phyloP scores from a whole-genome alignment of 1,139 yeast genomes.

The Diutina sp. region DNA sequence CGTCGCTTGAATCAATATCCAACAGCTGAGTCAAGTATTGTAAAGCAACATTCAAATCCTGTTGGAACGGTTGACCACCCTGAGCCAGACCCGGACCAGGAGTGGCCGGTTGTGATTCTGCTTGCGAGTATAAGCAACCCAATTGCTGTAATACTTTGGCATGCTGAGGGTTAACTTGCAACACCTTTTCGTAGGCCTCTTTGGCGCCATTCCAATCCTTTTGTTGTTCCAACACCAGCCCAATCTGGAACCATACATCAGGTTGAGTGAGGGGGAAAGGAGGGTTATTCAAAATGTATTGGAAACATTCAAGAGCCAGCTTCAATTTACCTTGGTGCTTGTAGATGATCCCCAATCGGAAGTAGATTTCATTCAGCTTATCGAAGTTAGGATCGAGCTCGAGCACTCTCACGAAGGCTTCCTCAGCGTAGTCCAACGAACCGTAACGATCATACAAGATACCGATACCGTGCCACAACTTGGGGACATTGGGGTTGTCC shows the following conservation, averaged over 20 bases:
- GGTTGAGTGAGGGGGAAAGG: constrained; percentile 94
- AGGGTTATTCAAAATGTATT: constrained; percentile 79
- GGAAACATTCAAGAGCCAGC: constrained; percentile 86
- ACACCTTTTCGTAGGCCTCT: constrained; percentile 89
- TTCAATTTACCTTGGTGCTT: constrained; percentile 85
- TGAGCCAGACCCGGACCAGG: constrained; percentile 8
- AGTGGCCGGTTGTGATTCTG: constrained; percentile 21
- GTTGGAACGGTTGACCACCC: constrained; percentile 19
- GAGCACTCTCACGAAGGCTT: constrained; percentile 90
- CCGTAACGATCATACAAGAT: constrained; percentile 93
- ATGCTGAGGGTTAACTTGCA: constrained; percentile 83
- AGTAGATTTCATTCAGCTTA: constrained; percentile 91
- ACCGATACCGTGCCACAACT: constrained; percentile 97
- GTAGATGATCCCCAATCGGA: constrained; percentile 92
- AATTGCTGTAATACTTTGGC: constrained; percentile 92
- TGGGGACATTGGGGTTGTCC: constrained; percentile 91
- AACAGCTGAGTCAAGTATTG: constrained; percentile 73
- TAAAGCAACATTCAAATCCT: constrained; percentile 76
- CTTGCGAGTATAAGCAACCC: constrained; percentile 91
- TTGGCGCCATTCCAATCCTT: constrained; percentile 85
- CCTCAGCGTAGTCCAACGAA: constrained; percentile 92
- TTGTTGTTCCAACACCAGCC: constrained; percentile 88
- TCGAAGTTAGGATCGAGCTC: constrained; percentile 94
- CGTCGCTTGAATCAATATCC: constrained; percentile 83
- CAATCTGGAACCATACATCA: constrained; percentile 97